Evolutionary conservation across 768 basidiomycete species (phyloP).

Genomic region (Pleurotus cornucopiae): DNA sequence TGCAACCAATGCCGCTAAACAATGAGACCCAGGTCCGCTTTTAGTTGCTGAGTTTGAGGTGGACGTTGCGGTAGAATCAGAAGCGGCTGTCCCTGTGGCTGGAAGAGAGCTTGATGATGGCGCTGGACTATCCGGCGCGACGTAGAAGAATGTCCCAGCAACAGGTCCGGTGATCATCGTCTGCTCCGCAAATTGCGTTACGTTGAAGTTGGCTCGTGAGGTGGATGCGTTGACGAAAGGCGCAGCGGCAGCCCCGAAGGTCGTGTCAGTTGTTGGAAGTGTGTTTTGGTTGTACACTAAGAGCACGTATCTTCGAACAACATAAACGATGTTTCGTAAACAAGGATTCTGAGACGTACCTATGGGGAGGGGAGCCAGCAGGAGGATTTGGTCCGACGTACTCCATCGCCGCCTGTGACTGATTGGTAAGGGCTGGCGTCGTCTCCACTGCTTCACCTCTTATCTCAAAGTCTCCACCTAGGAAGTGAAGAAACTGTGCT

Average conservation of each 20-base stretch:
- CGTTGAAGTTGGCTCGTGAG: slow-evolving; percentile 33
- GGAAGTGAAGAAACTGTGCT: slow-evolving; percentile 36
- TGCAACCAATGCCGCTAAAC: too few species aligned
- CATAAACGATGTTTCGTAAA: too few species aligned
- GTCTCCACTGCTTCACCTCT: slow-evolving; percentile 12
- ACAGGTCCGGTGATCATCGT: slow-evolving; percentile 30
- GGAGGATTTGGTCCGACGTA: slow-evolving; percentile 36
- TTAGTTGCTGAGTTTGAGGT: too few species aligned
- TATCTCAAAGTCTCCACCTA: slow-evolving; percentile 33
- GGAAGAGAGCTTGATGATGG: too few species aligned
- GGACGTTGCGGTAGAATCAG: too few species aligned
- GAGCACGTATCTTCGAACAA: slow-evolving; percentile 27
- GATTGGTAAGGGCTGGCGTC: slow-evolving; percentile 25
- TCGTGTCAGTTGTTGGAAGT: slow-evolving; percentile 12
- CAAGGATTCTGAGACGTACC: slow-evolving; percentile 21
- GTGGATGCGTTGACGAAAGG: slow-evolving; percentile 30
- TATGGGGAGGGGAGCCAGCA: slow-evolving; percentile 37
- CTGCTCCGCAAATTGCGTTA: slow-evolving; percentile 28
- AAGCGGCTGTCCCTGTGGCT: too few species aligned
- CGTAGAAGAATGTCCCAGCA: slow-evolving; percentile 40
- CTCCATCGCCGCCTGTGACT: slow-evolving; percentile 32
- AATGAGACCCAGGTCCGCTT: too few species aligned
- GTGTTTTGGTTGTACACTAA: slow-evolving; percentile 26
- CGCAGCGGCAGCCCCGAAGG: slow-evolving; percentile 24
- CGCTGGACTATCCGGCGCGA: slow-evolving; percentile 21